Conservation (phyloP, 2,329 filamentous ascomycete genomes). For the Alternaria sp. region DNA sequence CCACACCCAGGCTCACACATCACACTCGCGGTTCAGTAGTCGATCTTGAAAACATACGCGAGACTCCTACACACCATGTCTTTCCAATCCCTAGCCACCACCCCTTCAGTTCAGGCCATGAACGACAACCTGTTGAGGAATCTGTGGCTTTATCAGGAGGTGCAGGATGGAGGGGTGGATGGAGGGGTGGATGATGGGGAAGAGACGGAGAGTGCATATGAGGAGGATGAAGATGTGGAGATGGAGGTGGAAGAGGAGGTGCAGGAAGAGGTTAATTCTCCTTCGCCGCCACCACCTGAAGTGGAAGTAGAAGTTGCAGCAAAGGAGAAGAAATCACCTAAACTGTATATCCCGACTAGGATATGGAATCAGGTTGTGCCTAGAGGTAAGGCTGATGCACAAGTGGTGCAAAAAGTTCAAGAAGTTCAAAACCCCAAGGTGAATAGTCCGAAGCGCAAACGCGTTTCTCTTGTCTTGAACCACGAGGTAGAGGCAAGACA, state of each 20-base stretch:
- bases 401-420: background rate
- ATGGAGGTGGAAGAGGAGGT: background rate
- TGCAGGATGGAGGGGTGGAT: background rate
- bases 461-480: background rate
- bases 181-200: fast-evolving
- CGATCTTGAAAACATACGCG: background rate
- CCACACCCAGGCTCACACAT: background rate
- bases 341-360: background rate
- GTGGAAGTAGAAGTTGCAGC: background rate
- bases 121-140: background rate
- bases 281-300: background rate
- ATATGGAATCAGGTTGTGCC: background rate
- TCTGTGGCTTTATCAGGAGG: background rate
- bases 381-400: background rate
- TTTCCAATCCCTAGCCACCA: background rate
- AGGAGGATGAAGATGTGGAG: background rate
- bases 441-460: background rate
- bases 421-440: background rate
- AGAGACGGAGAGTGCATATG: background rate
- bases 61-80: background rate
- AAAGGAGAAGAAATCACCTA: background rate
- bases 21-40: background rate
- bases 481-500: background rate
- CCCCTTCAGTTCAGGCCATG: background rate
- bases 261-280: background rate